Conservation (phyloP, 169 alveolate genomes). For the Plasmodium knowlesi region DNA sequence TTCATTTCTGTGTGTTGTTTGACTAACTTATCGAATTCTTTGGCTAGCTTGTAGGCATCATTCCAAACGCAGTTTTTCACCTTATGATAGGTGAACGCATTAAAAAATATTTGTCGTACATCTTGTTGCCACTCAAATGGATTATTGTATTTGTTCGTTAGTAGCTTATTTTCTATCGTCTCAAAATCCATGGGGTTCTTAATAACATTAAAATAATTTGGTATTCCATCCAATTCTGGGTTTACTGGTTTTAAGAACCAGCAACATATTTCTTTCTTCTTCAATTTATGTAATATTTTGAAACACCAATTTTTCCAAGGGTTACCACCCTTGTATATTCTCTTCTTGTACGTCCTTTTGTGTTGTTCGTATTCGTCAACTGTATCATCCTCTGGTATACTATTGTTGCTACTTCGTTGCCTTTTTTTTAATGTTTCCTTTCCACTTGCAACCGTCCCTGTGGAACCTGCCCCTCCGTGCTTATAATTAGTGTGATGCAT, state of each 20-base stretch:
- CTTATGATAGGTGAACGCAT: conserved; percentile 85
- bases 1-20: conserved; percentile 61
- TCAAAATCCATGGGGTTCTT: conserved; percentile 86
- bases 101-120: conserved; percentile 90
- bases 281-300: conserved; percentile 79
- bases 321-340: conserved; percentile 67
- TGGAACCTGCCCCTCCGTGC: neutral
- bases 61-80: conserved; percentile 75
- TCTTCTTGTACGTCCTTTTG: conserved; percentile 60
- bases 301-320: conserved; percentile 77
- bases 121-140: conserved; percentile 94
- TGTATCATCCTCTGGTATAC: conserved; percentile 38
- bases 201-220: conserved; percentile 85
- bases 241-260: conserved; percentile 94
- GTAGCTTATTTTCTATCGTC: conserved; percentile 82
- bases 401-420: conserved; percentile 38
- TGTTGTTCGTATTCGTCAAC: conserved; percentile 70
- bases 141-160: conserved; percentile 83
- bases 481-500: neutral
- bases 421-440: conserved; percentile 23
- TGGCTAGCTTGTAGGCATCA: conserved; percentile 75
- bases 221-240: conserved; percentile 91
- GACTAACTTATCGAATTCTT: conserved; percentile 76
- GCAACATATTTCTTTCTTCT: conserved; percentile 76
- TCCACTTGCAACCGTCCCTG: neutral